Percentiles rank a stretch among this genome's conserved stretches.
These are phyloP conservation scores for Bathelium albidoporum DNA, from an alignment of 495 filamentous ascomycete species.

Conservation along the genomic window DNA sequence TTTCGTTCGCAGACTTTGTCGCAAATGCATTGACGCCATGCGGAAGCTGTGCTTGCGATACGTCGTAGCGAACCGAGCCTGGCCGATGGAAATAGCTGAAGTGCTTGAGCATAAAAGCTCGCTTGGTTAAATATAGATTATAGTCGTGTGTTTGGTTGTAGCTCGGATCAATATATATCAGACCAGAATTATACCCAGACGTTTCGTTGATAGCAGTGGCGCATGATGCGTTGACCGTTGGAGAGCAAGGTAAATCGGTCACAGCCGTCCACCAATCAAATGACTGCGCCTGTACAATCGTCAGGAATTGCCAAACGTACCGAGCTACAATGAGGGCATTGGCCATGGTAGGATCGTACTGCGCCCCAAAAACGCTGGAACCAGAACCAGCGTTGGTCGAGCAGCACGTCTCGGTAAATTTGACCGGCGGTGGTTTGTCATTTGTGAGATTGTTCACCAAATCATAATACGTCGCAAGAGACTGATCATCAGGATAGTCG, in stretches of 20 bases:
- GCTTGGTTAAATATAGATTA: conserved; percentile 13
- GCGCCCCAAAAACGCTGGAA: conserved; percentile 11
- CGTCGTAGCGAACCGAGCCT: conserved; percentile 11
- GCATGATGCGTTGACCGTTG: conserved; percentile 9
- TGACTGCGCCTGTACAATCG: conserved; percentile 10
- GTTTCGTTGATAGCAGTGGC: conserved; percentile 13
- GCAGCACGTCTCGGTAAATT: conserved; percentile 17
- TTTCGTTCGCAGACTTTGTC: background rate
- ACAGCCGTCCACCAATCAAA: conserved; percentile 18
- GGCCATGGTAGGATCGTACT: conserved; percentile 17
- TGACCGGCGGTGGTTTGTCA: conserved; percentile 7
- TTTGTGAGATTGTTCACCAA: conserved; percentile 2
- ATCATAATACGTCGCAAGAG: conserved; percentile 6
- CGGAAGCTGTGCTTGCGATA: conserved; percentile 10
- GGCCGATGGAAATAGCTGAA: conserved; percentile 14
- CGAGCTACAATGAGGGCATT: conserved; percentile 16
- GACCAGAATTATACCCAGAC: conserved; percentile 13
- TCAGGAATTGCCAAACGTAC: conserved; percentile 18
- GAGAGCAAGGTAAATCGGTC: conserved; percentile 14
- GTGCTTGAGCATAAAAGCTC: conserved; percentile 17
- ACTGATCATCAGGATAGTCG: conserved; percentile 10
- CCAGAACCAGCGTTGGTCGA: conserved; percentile 9
- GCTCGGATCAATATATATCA: conserved; percentile 14
- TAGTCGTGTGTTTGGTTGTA: conserved; percentile 16
- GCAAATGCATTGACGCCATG: conserved; percentile 11